Evolutionary conservation across 495 filamentous ascomycete species (phyloP), one percentile per base, ranked within the genome.

Genomic region (Massariosphaeria phaeospora): DNA sequence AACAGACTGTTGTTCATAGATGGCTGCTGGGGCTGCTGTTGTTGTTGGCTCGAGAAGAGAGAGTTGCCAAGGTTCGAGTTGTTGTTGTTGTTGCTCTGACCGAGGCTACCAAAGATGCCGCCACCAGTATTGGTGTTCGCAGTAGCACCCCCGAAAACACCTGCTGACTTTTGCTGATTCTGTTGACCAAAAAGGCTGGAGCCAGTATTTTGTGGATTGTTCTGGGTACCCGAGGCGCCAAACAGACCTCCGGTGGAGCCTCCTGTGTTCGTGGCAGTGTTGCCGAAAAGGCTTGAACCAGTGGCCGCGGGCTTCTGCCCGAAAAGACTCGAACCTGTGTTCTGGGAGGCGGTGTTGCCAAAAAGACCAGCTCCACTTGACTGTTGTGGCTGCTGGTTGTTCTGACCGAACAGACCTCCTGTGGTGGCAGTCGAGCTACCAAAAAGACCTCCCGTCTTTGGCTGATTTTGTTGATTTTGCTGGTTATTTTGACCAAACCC

Each of bases 311-410:
- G 71, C 50, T 79, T 79, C 30, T 64, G 63, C 15, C 81, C 81
- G 62, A 91, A 89, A 9, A 89, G 72, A 13, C 83, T 79, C 30
- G 71, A 76, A 67, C 68, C 29, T 70, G 72, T 67, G 57, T 72
- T 66, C 42, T 71, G 70, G 36, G 20, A 50, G 1, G 8, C 46
- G 29, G 26, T 47, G 18, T 54, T 57, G 25, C 78, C 79, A 53
- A 85, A 85, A 3, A 83, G 70, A 31, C 76, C 69, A n/a, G n/a
- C n/a, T n/a, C n/a, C n/a, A 1, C 70, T 55, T 11, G 52, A 25
- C 17, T 50, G 49, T 33, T 63, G 61, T 23, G 65, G 60, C 43
- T 52, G 50, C 20, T 67, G 54, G 50, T 48, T 38, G 31, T 49
- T 52, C 48, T 62, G 62, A 49, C 77, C 80, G 52, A 80, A 82